These are phyloP conservation scores for Colletotrichum tofieldiae DNA, from an alignment of 2,329 filamentous ascomycete genomes.

Conservation along the genomic window DNA sequence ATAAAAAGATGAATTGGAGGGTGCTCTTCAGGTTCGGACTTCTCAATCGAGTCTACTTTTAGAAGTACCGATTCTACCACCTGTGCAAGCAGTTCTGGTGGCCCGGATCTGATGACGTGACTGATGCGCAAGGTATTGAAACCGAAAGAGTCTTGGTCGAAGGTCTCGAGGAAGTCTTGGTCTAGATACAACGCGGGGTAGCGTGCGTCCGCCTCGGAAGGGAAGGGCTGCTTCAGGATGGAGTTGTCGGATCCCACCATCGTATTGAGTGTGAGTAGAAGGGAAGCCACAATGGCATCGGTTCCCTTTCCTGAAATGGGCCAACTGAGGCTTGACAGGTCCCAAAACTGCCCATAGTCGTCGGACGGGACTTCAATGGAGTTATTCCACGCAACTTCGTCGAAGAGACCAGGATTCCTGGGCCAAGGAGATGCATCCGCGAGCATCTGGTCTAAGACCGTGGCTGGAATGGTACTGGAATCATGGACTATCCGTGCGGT, in stretches of 20 bases:
- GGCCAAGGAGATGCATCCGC: background rate
- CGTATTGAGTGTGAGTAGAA: conserved; percentile 26
- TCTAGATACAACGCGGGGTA: conserved; percentile 26
- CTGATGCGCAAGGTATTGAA: background rate
- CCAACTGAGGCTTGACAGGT: conserved; percentile 10
- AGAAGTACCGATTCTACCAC: conserved; percentile 13
- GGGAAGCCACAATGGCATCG: background rate
- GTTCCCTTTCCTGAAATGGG: conserved; percentile 28
- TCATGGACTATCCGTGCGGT: no score
- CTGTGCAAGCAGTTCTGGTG: conserved; percentile 9
- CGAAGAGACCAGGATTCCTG: background rate
- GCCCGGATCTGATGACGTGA: conserved; percentile 1
- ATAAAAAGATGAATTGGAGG: background rate
- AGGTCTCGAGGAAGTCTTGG: conserved; percentile 19
- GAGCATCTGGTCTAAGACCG: background rate
- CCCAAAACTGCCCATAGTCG: background rate
- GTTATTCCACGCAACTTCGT: background rate
- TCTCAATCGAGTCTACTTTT: background rate
- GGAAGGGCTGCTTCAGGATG: conserved; percentile 19
- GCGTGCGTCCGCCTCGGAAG: background rate
- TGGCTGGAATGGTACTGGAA: background rate
- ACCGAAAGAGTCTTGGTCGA: background rate
- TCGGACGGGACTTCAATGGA: background rate
- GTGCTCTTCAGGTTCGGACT: background rate
- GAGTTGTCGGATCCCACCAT: conserved; percentile 8